Conservation (phyloP, 306 rosid genomes). For the Betula pendula region DNA sequence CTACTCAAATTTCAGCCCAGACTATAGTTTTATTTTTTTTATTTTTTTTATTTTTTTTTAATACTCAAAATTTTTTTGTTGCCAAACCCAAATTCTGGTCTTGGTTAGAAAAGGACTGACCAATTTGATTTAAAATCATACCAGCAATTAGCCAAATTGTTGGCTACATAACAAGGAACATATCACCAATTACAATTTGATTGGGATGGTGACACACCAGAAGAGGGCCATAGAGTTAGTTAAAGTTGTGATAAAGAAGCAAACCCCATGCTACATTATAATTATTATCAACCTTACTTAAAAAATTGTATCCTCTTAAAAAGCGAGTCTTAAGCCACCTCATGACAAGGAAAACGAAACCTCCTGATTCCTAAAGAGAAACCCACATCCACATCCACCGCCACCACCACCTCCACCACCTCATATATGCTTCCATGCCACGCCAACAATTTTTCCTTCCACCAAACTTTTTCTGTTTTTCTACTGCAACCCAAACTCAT, state of each 20-base stretch:
- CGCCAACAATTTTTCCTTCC: constrained; percentile 33
- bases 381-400: background rate
- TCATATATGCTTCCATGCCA: constrained; percentile 36
- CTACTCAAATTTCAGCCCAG: too few relatives aligned
- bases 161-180: background rate
- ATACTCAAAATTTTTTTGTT: background rate
- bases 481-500: constrained; percentile 4
- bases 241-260: constrained; percentile 63
- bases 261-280: constrained; percentile 14
- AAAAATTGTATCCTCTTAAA: constrained; percentile 10
- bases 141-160: background rate
- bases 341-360: constrained; percentile 1
- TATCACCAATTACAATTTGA: background rate
- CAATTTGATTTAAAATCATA: background rate
- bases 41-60: too few relatives aligned
- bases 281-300: constrained; percentile 27
- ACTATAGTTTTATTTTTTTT: too few relatives aligned
- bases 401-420: constrained; percentile 25
- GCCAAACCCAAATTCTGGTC: background rate
- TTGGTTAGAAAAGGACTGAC: background rate
- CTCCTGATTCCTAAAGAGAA: background rate
- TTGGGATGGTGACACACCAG: constrained; percentile 22
- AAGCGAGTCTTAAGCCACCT: constrained; percentile 11
- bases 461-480: constrained; percentile 12
- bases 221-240: constrained; percentile 50